phyloP scores from a whole-genome alignment of 176 grass and related monocot genomes.

The Bromus sterilis region DNA sequence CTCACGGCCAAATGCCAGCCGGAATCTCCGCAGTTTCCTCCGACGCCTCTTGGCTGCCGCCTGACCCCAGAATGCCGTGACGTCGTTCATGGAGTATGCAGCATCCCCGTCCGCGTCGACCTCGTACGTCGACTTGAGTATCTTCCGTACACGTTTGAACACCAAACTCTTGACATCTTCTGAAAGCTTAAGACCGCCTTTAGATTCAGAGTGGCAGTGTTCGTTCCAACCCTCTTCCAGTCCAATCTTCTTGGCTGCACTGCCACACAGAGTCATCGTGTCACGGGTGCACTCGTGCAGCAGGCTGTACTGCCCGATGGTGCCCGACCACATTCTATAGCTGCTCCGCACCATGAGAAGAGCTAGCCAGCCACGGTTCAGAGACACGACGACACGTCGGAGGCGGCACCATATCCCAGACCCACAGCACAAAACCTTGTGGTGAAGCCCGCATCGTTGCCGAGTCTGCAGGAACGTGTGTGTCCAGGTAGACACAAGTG shows the following conservation, averaged over 20 bases:
- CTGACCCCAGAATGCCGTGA: background rate
- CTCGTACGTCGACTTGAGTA: background rate
- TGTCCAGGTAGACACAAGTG: slow-evolving; percentile 16
- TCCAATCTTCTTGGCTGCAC: fast-evolving
- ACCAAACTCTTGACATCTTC: fast-evolving
- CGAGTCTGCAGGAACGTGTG: background rate
- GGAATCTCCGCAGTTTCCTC: too few species aligned
- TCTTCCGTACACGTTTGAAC: background rate
- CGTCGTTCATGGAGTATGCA: background rate
- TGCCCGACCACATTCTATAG: slow-evolving; percentile 25
- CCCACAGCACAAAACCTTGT: background rate
- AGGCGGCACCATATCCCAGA: background rate
- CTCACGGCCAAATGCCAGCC: background rate
- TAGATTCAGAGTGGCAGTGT: background rate
- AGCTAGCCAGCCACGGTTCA: background rate
- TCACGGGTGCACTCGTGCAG: background rate
- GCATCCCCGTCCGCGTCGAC: background rate
- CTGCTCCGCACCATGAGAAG: background rate
- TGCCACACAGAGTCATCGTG: background rate
- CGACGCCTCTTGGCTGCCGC: fast-evolving
- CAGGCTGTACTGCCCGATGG: background rate
- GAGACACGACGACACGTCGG: background rate
- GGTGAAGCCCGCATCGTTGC: background rate
- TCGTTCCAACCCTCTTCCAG: background rate
- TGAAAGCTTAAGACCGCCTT: background rate